Percentiles rank a stretch among this genome's conserved stretches.
Conservation (phyloP, 192 early-diverging fungal genomes). For the Chytriomyces confervae region DNA sequence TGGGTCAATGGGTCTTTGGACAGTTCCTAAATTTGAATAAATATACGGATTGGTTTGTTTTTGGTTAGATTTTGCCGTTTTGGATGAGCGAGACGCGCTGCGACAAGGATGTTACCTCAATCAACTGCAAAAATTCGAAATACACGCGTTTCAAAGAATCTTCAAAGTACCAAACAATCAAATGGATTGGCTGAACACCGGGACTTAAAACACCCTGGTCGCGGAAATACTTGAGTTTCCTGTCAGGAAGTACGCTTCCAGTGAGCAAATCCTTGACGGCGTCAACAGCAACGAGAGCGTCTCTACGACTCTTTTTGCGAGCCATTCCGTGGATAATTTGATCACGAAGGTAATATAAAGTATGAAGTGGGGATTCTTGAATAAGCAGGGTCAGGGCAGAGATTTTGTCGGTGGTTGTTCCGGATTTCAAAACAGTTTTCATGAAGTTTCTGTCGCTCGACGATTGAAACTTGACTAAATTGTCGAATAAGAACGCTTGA, state of each 20-base stretch:
- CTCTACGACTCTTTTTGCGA: constrained; percentile 87
- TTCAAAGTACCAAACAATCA: constrained; percentile 93
- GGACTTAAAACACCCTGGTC: constrained; percentile 78
- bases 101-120: constrained; percentile 68
- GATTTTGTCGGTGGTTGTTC: constrained; percentile 92
- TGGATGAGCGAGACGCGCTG: neutral
- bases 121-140: constrained; percentile 86
- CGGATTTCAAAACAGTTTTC: constrained; percentile 83
- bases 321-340: constrained; percentile 73
- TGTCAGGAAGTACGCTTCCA: constrained; percentile 79
- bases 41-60: constrained; percentile 24
- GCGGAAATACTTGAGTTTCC: constrained; percentile 90
- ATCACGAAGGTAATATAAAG: constrained; percentile 75
- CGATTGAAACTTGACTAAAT: constrained; percentile 56
- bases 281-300: constrained; percentile 82
- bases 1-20: constrained; percentile 85
- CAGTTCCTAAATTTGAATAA: constrained; percentile 57
- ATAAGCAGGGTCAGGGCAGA: constrained; percentile 91
- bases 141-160: constrained; percentile 89
- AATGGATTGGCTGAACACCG: constrained; percentile 70
- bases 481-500: neutral
- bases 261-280: constrained; percentile 88
- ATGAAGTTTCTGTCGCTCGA: constrained; percentile 87
- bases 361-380: constrained; percentile 91
- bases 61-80: neutral